These are phyloP conservation scores for Fusarium pseudoanthophilum DNA, from an alignment of 2,329 filamentous ascomycete species.

Conservation along the genomic window DNA sequence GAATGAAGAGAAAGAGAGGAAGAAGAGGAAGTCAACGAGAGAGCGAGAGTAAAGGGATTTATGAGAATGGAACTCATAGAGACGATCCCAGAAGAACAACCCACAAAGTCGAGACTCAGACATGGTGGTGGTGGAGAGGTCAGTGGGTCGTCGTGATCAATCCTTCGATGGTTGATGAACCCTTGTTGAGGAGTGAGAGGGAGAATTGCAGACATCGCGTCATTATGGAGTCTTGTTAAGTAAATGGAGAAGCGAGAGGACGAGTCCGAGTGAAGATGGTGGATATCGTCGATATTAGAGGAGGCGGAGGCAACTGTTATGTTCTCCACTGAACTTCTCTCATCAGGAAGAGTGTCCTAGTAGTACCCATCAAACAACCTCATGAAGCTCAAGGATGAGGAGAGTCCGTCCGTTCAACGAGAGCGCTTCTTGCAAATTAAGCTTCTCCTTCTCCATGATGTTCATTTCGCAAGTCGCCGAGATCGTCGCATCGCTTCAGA, in stretches of 20 bases:
- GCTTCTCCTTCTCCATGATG: conserved; percentile 21
- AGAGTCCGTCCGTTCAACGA: conserved; percentile 8
- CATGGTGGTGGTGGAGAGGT: conserved; percentile 15
- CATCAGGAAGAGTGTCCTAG: not conserved
- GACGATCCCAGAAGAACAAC: conserved; percentile 2
- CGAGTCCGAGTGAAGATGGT: conserved; percentile 15
- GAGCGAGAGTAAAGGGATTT: conserved; percentile 21
- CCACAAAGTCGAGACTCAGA: conserved; percentile 2
- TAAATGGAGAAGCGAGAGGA: conserved; percentile 2
- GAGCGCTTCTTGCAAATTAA: conserved; percentile 9
- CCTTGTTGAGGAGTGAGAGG: not conserved
- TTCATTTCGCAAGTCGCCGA: not conserved
- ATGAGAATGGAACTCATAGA: conserved; percentile 2
- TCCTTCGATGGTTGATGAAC: conserved; percentile 5
- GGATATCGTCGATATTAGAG: conserved; percentile 28
- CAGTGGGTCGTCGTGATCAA: conserved; percentile 20
- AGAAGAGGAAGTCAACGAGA: not conserved
- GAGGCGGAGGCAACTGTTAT: conserved; percentile 9
- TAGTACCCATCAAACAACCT: conserved; percentile 34
- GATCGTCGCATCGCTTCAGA: not conserved
- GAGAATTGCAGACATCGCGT: conserved; percentile 24
- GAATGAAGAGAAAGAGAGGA: not conserved
- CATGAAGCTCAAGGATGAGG: conserved; percentile 15
- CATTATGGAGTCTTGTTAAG: conserved; percentile 30
- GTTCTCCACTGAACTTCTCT: conserved; percentile 25